A percentile compares a stretch with the other conserved stretches of the same genome.
Evolutionary conservation across 164 flowering plant genomes (phyloP).

Genomic region (Berberis thunbergii): DNA sequence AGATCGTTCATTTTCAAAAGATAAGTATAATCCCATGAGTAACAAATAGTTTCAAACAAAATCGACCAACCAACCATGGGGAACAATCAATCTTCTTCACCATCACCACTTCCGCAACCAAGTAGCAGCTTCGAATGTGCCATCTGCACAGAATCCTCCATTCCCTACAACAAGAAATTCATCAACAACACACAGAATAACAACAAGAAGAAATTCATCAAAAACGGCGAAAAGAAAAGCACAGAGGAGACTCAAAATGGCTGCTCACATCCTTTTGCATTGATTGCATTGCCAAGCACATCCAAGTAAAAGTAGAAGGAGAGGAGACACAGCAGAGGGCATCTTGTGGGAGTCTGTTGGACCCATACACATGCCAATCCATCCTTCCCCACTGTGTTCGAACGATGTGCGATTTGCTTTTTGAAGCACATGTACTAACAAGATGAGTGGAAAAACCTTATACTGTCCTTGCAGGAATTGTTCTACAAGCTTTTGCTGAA

Average conservation of each 20-base stretch:
- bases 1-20: too few relatives aligned
- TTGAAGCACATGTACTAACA: neutral
- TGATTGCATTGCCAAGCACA: neutral
- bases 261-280: neutral
- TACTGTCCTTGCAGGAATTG: constrained; percentile 1
- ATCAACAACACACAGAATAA: too few relatives aligned
- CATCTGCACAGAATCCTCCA: too few relatives aligned
- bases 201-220: too few relatives aligned
- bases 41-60: too few relatives aligned
- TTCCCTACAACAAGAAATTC: too few relatives aligned
- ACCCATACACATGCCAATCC: neutral
- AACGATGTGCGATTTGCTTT: constrained; percentile 1
- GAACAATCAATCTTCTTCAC: too few relatives aligned
- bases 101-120: too few relatives aligned
- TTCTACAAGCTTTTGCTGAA: neutral
- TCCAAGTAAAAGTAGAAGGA: neutral
- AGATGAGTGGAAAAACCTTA: neutral
- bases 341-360: neutral
- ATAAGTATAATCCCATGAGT: too few relatives aligned
- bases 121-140: too few relatives aligned
- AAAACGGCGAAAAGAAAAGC: too few relatives aligned
- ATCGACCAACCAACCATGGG: too few relatives aligned
- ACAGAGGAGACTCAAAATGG: neutral
- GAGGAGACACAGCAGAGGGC: neutral
- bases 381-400: neutral